Evolutionary conservation across 2,329 filamentous ascomycete genomes (phyloP).

Genomic region (Sphaerulina musiva): DNA sequence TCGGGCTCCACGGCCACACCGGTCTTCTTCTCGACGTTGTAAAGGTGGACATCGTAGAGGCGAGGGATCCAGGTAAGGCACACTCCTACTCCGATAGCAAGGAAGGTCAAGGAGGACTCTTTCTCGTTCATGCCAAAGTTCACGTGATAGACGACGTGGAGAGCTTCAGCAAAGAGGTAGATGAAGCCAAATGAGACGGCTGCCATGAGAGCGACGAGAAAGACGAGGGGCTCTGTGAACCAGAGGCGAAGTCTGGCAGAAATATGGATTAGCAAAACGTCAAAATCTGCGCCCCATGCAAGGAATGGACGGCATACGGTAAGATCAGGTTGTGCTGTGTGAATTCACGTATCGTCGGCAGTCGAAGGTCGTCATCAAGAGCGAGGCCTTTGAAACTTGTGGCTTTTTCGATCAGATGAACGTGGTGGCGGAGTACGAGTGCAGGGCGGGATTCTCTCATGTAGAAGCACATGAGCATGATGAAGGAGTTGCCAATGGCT

Average conservation of each 20-base stretch:
- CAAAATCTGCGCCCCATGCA: neutral
- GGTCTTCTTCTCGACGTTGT: slow-evolving; percentile 24
- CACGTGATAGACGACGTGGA: slow-evolving; percentile 37
- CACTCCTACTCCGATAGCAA: slow-evolving; percentile 55
- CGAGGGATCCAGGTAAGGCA: slow-evolving; percentile 40
- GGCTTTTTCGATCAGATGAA: slow-evolving; percentile 29
- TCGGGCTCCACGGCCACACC: slow-evolving; percentile 36
- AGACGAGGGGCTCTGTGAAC: slow-evolving; percentile 44
- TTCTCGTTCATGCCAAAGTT: slow-evolving; percentile 30
- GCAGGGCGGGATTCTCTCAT: slow-evolving; percentile 44
- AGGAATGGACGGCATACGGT: neutral
- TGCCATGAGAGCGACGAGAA: slow-evolving; percentile 40
- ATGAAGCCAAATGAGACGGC: slow-evolving; percentile 40
- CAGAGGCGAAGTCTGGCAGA: slow-evolving; percentile 31
- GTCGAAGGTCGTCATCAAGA: slow-evolving; percentile 37
- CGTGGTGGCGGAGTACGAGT: slow-evolving; percentile 36
- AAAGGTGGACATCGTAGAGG: slow-evolving; percentile 37
- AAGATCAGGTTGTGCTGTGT: slow-evolving; percentile 2
- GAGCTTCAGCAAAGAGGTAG: slow-evolving; percentile 43
- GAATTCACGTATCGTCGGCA: slow-evolving; percentile 34
- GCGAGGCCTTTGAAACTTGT: slow-evolving; percentile 26
- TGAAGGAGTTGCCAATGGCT: slow-evolving; percentile 35
- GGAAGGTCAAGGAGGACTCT: slow-evolving; percentile 49
- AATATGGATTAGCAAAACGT: neutral
- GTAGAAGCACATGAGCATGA: slow-evolving; percentile 34